phyloP scores from a whole-genome alignment of 1,284 basidiomycete species.

The Sporisorium exsertum region DNA sequence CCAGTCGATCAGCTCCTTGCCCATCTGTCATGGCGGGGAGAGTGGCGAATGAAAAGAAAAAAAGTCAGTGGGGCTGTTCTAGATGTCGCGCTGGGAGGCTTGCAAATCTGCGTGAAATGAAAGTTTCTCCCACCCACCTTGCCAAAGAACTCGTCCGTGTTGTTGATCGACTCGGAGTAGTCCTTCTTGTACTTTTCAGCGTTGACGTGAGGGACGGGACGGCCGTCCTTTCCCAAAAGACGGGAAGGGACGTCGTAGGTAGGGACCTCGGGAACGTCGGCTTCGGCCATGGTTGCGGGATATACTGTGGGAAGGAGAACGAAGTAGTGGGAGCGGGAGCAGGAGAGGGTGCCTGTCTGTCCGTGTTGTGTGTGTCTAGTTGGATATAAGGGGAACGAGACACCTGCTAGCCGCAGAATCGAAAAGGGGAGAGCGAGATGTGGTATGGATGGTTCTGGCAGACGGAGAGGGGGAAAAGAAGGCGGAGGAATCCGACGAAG shows the following conservation, averaged over 20 bases:
- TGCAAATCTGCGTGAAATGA: too few relatives aligned
- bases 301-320: background rate
- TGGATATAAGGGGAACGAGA: background rate
- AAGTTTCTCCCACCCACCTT: constrained; percentile 42
- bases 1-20: constrained; percentile 86
- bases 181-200: constrained; percentile 53
- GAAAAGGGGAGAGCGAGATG: background rate
- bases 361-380: constrained; percentile 1
- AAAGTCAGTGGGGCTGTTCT: constrained; percentile 2
- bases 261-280: constrained; percentile 48
- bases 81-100: background rate
- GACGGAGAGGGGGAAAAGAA: background rate
- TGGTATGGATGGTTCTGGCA: background rate
- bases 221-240: constrained; percentile 53
- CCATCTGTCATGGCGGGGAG: constrained; percentile 77
- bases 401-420: too few relatives aligned
- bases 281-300: constrained; percentile 36
- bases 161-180: constrained; percentile 55
- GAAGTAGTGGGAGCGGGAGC: too few relatives aligned
- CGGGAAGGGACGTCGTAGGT: constrained; percentile 58
- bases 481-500: background rate
- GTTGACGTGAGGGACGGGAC: constrained; percentile 58
- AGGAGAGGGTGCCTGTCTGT: constrained; percentile 1
- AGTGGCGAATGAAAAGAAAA: background rate
- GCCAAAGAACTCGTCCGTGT: constrained; percentile 61